Base-by-base conservation (phyloP, 371 early-diverging fungal genomes). In the Apophysomyces variabilis region DNA sequence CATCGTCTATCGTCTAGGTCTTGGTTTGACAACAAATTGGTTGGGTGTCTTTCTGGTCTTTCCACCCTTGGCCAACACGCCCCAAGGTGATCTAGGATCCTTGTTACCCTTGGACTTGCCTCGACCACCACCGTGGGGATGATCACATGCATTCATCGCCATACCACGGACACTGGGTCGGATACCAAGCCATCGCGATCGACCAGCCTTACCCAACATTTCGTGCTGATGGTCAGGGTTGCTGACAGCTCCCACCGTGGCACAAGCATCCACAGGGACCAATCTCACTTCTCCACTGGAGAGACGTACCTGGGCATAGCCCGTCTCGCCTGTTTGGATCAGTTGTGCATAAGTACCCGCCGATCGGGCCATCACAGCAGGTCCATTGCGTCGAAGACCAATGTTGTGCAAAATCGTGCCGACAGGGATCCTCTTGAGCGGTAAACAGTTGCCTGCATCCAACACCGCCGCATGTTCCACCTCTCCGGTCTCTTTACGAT, bases 61-160 rank as follows among this genome's bases (percentile, higher is more conserved):
- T 75, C 94, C 96, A 75, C 98, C 98, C 91, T 97, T 97, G 66
- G 97, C 94, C 69, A 91, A 87, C 68, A 91, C 91, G 78, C 98
- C 98, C 97, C 98, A 97, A 43, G 96, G 96, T 59, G 94, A 93
- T 69, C 91, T 78, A 47, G 98, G 94, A 58, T 95, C 90, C 75
- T 93, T 91, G 72, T 89, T 91, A 83, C 99, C 97, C 89, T 96
- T 95, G 66, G 93, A 92, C 85, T 96, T 96, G 72, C 93, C 92
- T 72, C 93, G 88, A 87, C 99, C 99, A 89, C 99, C 99, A 84
- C 99, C 99, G 79, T 97, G 98, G 64, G 98, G 96, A 86, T 99
- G 99, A 84, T 99, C 98, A 61, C 87, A 85, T n/a, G 98, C 93
- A 85, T 97, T 99, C 97, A 96, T 96, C 46, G 99, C 99, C 78